These are phyloP conservation scores for Gracilaria gracilis DNA, from an alignment of 23 red algal genomes.

Conservation along the genomic window DNA sequence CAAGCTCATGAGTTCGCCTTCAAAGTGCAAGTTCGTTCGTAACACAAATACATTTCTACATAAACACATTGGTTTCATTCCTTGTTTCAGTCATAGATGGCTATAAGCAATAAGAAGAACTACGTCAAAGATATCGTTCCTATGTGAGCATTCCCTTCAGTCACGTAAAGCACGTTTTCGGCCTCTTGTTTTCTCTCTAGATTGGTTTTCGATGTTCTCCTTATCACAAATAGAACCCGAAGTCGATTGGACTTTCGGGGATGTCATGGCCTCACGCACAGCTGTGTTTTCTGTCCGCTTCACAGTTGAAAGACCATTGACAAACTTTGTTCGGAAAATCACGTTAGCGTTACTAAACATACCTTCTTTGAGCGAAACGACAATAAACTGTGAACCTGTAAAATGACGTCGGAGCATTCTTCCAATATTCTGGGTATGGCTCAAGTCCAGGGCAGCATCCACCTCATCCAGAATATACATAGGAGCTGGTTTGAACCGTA, in stretches of 20 bases:
- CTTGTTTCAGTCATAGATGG: neutral
- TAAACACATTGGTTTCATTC: too few relatives aligned
- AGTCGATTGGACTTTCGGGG: neutral
- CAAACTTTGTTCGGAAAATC: constrained; percentile 95
- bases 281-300: constrained; percentile 72
- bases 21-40: neutral
- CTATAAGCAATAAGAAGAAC: too few relatives aligned
- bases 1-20: neutral
- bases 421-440: constrained; percentile 99
- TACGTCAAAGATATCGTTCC: too few relatives aligned
- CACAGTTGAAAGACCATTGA: constrained; percentile 92
- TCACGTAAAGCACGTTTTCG: constrained; percentile 13
- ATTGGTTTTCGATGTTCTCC: constrained; percentile 37
- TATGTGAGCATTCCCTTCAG: neutral
- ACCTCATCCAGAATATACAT: constrained; percentile 99
- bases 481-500: constrained; percentile 98
- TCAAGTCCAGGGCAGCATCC: constrained; percentile 96
- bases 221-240: neutral
- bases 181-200: neutral
- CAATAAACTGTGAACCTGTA: constrained; percentile 91
- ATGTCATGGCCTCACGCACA: constrained; percentile 5
- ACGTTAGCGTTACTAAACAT: constrained; percentile 99
- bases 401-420: constrained; percentile 92
- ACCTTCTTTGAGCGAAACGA: constrained; percentile 96
- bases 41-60: too few relatives aligned